Base-by-base conservation (phyloP, 495 filamentous ascomycete species). In the Tuber brumale region DNA sequence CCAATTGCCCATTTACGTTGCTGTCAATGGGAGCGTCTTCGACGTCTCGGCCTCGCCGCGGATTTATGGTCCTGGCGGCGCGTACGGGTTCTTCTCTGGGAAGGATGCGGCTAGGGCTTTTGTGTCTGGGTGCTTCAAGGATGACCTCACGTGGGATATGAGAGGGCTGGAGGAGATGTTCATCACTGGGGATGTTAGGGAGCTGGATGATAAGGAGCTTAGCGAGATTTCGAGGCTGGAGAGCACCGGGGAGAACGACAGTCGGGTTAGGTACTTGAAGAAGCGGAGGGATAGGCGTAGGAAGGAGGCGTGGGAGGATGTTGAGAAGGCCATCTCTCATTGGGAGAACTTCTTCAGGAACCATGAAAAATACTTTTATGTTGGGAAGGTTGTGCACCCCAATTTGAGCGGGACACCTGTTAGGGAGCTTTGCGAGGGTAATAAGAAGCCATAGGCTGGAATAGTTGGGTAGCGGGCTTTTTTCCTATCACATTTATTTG, bases 111-210 rank as follows among this genome's bases (percentile, higher is more conserved):
- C 92, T 3, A 91, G 95, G 42, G 93, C 92, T 6, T 99, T 93
- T 85, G 90, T 99, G n/a, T 97, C 95, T n/a, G 93, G 93, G 3
- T 99, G 95, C 84, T 99, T 99, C 86, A 85, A 89, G 44, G 91
- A 92, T 71, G 95, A 98, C 86, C 85, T 91, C 51, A 96, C 90
- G 8, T 84, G 90, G 1, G 94, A 98, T 84, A 84, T 97, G 84
- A 86, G 90, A 35, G 96, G 96, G 1, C 92, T 93, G 1, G 95
- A 98, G 86, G 89, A 91, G 76, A 95, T 95, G 90, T 98, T 89
- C 84, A 86, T 98, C 27, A 93, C 94, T 0, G 81, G 92, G 5
- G 92, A 93, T 77, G 89, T 92, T 78, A 87, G 86, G 12, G 84
- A 88, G 31, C 85, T 88, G 6, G 84, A 82, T 69, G 84, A 84